Evolutionary conservation across 345 rosid species (phyloP).

Genomic region (Syzygium aromaticum): DNA sequence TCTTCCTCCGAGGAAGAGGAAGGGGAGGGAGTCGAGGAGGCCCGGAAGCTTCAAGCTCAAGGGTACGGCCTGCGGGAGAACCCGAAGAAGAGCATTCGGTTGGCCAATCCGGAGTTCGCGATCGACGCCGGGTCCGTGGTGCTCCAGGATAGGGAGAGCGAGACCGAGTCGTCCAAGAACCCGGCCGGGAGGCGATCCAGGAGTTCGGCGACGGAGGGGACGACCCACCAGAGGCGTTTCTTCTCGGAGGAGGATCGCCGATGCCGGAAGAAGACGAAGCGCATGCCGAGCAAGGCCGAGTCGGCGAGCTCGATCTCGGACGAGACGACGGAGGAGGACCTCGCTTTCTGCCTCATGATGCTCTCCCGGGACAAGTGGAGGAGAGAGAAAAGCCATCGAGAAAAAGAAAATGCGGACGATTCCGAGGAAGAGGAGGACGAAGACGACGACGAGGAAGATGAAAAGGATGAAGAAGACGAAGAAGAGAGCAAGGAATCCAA

Average conservation of each 20-base stretch:
- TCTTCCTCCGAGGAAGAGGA: conserved; percentile 5
- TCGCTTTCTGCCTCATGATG: conserved; percentile 93
- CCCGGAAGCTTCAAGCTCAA: conserved; percentile 4
- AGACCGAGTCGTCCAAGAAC: conserved; percentile 68
- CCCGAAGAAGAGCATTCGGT: conserved; percentile 37
- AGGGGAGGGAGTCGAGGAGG: conserved; percentile 24
- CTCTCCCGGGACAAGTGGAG: conserved; percentile 82
- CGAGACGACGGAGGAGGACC: conserved; percentile 74
- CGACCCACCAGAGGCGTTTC: conserved; percentile 4
- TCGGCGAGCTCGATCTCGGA: conserved; percentile 69
- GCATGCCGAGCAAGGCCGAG: conserved; percentile 24
- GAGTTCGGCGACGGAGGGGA: background rate
- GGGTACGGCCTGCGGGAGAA: conserved; percentile 45
- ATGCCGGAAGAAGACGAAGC: conserved; percentile 9
- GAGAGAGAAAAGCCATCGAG: conserved; percentile 1
- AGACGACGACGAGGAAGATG: conserved; percentile 17
- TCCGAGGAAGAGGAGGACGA: background rate
- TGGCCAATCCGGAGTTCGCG: conserved; percentile 58
- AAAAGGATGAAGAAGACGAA: conserved; percentile 17
- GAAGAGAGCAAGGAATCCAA: conserved; percentile 34
- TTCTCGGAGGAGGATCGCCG: background rate
- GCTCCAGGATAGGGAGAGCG: conserved; percentile 69
- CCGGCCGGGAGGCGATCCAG: conserved; percentile 61
- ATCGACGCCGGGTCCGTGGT: conserved; percentile 41
- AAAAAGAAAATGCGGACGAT: background rate